These are phyloP conservation scores for Neurospora sp. DNA, from an alignment of 2,329 filamentous ascomycete species.

Conservation along the genomic window DNA sequence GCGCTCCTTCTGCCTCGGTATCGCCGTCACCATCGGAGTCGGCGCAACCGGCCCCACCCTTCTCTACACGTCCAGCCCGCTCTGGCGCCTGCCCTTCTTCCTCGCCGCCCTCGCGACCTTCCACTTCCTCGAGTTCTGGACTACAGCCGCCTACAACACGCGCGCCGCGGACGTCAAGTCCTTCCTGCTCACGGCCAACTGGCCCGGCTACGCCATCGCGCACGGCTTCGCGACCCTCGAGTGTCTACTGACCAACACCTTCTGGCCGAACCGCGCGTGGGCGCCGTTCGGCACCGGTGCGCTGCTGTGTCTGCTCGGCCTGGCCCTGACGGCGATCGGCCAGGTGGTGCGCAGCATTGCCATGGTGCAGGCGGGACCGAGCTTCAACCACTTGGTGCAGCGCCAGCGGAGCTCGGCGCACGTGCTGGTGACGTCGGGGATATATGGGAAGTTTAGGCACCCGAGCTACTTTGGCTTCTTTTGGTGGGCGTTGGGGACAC, in stretches of 20 bases:
- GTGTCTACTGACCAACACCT: conserved; percentile 49
- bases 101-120: conserved; percentile 61
- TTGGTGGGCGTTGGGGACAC: conserved; percentile 95
- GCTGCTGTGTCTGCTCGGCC: conserved; percentile 42
- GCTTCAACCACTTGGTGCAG: conserved; percentile 86
- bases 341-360: conserved; percentile 70
- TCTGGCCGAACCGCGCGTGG: conserved; percentile 42
- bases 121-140: conserved; percentile 95
- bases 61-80: conserved; percentile 30
- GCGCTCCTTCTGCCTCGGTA: conserved; percentile 45
- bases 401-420: conserved; percentile 58
- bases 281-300: conserved; percentile 33
- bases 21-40: conserved; percentile 28
- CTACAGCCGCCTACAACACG: conserved; percentile 77
- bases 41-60: conserved; percentile 25
- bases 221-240: conserved; percentile 68
- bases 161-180: conserved; percentile 59
- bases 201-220: conserved; percentile 72
- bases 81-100: conserved; percentile 60
- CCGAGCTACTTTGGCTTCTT: conserved; percentile 98
- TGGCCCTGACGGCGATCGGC: conserved; percentile 55
- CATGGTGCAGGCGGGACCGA: conserved; percentile 81
- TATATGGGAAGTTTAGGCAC: conserved; percentile 71
- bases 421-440: conserved; percentile 68
- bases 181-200: conserved; percentile 80